phyloP scores from a whole-genome alignment of 2,329 filamentous ascomycete species.

The Colletotrichum viniferum region DNA sequence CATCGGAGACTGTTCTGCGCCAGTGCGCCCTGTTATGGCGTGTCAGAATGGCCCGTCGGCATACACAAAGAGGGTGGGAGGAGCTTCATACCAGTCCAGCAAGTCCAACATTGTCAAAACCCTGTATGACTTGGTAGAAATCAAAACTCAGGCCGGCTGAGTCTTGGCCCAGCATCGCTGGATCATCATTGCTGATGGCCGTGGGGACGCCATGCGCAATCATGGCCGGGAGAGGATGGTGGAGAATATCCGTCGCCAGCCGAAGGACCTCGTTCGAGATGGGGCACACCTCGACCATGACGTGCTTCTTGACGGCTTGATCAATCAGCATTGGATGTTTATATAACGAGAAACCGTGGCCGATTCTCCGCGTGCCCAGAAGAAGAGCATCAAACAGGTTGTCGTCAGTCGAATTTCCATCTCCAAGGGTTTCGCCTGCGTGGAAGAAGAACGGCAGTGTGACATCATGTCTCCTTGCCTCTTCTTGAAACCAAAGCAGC shows the following conservation, averaged over 20 bases:
- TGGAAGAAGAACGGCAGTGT: constrained; percentile 96
- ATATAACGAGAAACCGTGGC: constrained; percentile 86
- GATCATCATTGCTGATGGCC: constrained; percentile 88
- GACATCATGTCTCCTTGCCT: constrained; percentile 77
- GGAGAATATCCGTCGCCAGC: constrained; percentile 25
- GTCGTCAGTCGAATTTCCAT: constrained; percentile 72
- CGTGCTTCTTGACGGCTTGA: constrained; percentile 86
- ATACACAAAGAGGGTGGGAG: background rate
- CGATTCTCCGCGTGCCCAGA: constrained; percentile 85
- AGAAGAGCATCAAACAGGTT: constrained; percentile 92
- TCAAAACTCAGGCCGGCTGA: background rate
- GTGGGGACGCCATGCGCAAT: constrained; percentile 85
- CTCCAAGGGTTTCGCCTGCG: constrained; percentile 84
- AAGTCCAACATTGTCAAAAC: constrained; percentile 77
- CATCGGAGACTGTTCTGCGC: constrained; percentile 93
- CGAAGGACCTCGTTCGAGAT: constrained; percentile 74
- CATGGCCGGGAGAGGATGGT: constrained; percentile 41
- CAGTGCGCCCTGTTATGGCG: constrained; percentile 47
- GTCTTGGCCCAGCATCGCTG: constrained; percentile 70
- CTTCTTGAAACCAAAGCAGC: constrained; percentile 91
- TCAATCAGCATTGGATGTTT: constrained; percentile 84
- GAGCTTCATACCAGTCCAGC: constrained; percentile 72
- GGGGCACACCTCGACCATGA: constrained; percentile 88
- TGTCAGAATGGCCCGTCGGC: background rate
- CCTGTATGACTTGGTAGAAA: constrained; percentile 67